Conservation (phyloP, 2,329 filamentous ascomycete species). For the Hortaea sp. region DNA sequence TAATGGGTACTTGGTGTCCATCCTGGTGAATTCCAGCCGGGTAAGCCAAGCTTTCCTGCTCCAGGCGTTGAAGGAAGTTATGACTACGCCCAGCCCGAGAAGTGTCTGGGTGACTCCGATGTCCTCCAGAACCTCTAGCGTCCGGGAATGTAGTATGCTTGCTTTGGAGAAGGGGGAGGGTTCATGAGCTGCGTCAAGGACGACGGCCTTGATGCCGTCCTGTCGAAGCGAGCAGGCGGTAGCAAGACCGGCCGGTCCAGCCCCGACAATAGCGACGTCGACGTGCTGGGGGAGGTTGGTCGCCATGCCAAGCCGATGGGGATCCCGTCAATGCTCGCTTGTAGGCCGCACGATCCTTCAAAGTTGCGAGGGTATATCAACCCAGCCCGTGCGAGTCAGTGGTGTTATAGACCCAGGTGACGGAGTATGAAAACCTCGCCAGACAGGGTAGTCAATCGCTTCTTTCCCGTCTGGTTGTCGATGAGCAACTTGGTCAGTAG, state of each 20-base stretch:
- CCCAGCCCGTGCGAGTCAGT: too few relatives aligned
- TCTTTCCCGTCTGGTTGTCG: too few relatives aligned
- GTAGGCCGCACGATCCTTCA: too few relatives aligned
- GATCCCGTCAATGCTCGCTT: too few relatives aligned
- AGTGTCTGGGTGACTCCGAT: not conserved
- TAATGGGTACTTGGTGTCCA: not conserved
- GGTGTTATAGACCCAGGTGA: too few relatives aligned
- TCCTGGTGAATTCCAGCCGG: not conserved
- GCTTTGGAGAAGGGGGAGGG: slow-evolving; percentile 1
- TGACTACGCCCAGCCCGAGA: not conserved
- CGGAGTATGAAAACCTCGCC: too few relatives aligned
- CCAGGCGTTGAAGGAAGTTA: not conserved
- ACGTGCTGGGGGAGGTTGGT: not conserved
- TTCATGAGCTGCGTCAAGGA: slow-evolving; percentile 3
- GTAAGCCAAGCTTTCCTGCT: not conserved
- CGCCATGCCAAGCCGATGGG: not conserved
- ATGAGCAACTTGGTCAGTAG: too few relatives aligned
- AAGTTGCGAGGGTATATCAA: too few relatives aligned
- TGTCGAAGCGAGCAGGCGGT: not conserved
- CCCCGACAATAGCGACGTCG: not conserved
- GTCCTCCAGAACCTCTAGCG: slow-evolving; percentile 1
- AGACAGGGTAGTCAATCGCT: too few relatives aligned
- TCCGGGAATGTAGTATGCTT: slow-evolving; percentile 1
- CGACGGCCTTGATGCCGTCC: not conserved
- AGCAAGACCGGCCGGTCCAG: slow-evolving; percentile 2